A percentile compares a stretch with the other conserved stretches of the same genome.
Conservation (phyloP, 805 yeast genomes). For the Tetrapisispora taiwanensis region DNA sequence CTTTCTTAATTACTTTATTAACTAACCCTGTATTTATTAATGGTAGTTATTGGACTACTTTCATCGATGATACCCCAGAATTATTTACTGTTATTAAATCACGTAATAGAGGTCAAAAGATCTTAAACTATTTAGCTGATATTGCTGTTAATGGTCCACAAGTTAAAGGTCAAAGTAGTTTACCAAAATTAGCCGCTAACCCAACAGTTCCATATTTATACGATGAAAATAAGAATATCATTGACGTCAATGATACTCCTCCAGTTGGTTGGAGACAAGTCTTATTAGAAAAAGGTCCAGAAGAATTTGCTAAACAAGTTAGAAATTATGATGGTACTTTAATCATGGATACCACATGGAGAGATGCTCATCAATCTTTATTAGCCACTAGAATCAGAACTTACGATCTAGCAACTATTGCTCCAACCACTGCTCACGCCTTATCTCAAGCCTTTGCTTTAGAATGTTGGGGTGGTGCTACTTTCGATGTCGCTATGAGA, state of each 20-base stretch:
- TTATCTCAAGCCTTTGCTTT: constrained; percentile 83
- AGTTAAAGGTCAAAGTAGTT: constrained; percentile 89
- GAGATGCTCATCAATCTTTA: constrained; percentile 98
- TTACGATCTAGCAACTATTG: constrained; percentile 80
- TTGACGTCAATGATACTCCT: constrained; percentile 45
- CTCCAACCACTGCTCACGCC: constrained; percentile 89
- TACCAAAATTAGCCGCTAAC: constrained; percentile 69
- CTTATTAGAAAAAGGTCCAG: constrained; percentile 77
- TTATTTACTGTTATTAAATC: constrained; percentile 90
- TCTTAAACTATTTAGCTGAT: constrained; percentile 85
- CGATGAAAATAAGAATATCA: constrained; percentile 48
- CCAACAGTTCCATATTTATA: constrained; percentile 68
- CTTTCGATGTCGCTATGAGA: constrained; percentile 97
- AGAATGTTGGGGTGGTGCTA: constrained; percentile 99
- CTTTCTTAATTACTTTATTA: constrained; percentile 82
- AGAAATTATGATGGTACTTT: constrained; percentile 77
- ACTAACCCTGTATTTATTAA: constrained; percentile 79
- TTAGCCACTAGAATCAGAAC: constrained; percentile 97
- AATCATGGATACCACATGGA: constrained; percentile 98
- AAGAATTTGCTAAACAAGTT: constrained; percentile 78
- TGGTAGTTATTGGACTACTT: constrained; percentile 96
- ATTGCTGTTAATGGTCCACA: constrained; percentile 92
- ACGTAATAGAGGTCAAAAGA: constrained; percentile 92
- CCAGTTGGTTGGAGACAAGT: constrained; percentile 89
- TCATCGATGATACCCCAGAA: constrained; percentile 95